A percentile compares a stretch with the other conserved stretches of the same genome.
Conservation (phyloP, 2,329 filamentous ascomycete genomes). For the Fusarium pilosicola region DNA sequence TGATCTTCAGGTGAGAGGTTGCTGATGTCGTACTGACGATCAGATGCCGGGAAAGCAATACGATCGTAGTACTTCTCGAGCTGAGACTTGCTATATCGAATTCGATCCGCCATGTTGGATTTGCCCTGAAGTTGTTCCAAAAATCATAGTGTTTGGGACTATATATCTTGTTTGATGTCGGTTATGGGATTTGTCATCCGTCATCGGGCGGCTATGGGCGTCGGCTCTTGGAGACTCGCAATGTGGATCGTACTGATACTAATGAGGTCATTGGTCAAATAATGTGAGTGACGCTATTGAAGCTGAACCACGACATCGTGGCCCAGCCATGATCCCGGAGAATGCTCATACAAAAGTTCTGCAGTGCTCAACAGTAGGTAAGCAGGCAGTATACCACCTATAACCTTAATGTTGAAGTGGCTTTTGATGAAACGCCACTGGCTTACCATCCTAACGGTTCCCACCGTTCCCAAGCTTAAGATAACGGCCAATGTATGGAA, state of each 20-base stretch:
- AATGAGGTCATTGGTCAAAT: background rate
- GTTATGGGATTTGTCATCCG: background rate
- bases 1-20: background rate
- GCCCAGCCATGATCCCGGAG: background rate
- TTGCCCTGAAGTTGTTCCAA: background rate
- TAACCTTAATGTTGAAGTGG: background rate
- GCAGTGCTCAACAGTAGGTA: background rate
- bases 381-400: accelerated
- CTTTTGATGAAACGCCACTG: background rate
- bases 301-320: background rate
- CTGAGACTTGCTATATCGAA: background rate
- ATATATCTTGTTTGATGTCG: background rate
- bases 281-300: background rate
- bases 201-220: background rate
- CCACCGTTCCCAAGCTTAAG: background rate
- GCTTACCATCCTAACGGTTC: accelerated
- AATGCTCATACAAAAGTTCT: accelerated
- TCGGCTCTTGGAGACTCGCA: background rate
- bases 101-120: conserved; percentile 8
- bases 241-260: background rate
- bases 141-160: background rate
- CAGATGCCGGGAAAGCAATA: background rate
- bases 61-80: conserved; percentile 11
- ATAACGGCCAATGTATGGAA: accelerated
- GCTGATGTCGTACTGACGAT: background rate